Base-by-base conservation (phyloP, 108 stramenopile species). In the Fistulifera solaris region DNA sequence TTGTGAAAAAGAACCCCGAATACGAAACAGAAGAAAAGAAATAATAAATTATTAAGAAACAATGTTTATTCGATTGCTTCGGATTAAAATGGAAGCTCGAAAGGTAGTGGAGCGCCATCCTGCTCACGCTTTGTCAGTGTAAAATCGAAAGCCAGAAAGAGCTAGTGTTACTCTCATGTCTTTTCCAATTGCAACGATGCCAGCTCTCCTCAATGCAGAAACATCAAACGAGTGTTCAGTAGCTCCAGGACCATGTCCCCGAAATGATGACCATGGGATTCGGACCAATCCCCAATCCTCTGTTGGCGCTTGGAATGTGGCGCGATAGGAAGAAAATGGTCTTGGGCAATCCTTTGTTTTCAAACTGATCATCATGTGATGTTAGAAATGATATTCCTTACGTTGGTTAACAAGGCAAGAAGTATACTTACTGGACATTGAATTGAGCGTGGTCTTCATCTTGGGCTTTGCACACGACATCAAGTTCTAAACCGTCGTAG, bases 1-100 rank as follows among this genome's bases (percentile, higher is more conserved):
- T 99, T 25, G 63, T 98, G 42, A 85, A 82, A 43, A 77, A 89
- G 58, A 93, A 93, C 55, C 92, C 91, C 16, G 91, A 89, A 41
- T 93, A 81, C 61, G 74, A 82, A 52, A 58, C 71, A 18, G 67
- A 71, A 46, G 72, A 62, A 38, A 75, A 75, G 27, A 58, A 65
- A 51, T 27, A 51, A 51, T 17, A 51, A 6, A 51, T 22, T 8
- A 21, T 45, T 13, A 40, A 48, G 11, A 48, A 48, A 48, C 47
- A 16, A 48, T n/a, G 16, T 48, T 16, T 48, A 17, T 48, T n/a
- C n/a, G n/a, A n/a, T n/a, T n/a, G n/a, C n/a, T n/a, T n/a, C n/a
- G n/a, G n/a, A n/a, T n/a, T n/a, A n/a, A n/a, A n/a, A n/a, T n/a
- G n/a, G n/a, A n/a, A n/a, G n/a, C n/a, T n/a, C n/a, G n/a, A n/a